Conservation (phyloP, 345 rosid genomes). For the Salix exigua region DNA sequence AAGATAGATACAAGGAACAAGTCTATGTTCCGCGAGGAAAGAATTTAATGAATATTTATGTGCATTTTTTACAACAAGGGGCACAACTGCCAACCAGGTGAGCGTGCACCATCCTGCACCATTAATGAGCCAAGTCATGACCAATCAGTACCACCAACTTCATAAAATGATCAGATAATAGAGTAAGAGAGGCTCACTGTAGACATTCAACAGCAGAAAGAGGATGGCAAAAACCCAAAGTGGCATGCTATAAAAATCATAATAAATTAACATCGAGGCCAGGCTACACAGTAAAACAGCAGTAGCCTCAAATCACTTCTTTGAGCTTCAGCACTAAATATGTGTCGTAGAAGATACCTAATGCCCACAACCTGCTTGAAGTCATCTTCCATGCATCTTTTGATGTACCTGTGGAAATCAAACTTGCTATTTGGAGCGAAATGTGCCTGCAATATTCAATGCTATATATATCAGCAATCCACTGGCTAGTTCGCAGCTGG, state of each 20-base stretch:
- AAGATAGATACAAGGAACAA: neutral
- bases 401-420: conserved; percentile 57
- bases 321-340: too few relatives aligned
- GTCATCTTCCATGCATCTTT: conserved; percentile 63
- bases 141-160: neutral
- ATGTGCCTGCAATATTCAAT: conserved; percentile 45
- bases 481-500: neutral
- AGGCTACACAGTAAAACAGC: neutral
- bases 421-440: conserved; percentile 42
- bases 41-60: too few relatives aligned
- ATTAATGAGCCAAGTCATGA: neutral
- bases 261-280: neutral
- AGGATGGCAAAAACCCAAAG: conserved; percentile 43
- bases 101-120: conserved; percentile 48
- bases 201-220: conserved; percentile 48
- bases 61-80: conserved; percentile 33
- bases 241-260: conserved; percentile 37
- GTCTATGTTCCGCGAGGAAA: too few relatives aligned
- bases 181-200: conserved; percentile 26
- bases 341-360: conserved; percentile 26
- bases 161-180: neutral
- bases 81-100: conserved; percentile 40
- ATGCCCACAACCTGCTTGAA: conserved; percentile 62
- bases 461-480: neutral
- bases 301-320: neutral